phyloP scores from a whole-genome alignment of 345 rosid species.

The Lepidium didymum region DNA sequence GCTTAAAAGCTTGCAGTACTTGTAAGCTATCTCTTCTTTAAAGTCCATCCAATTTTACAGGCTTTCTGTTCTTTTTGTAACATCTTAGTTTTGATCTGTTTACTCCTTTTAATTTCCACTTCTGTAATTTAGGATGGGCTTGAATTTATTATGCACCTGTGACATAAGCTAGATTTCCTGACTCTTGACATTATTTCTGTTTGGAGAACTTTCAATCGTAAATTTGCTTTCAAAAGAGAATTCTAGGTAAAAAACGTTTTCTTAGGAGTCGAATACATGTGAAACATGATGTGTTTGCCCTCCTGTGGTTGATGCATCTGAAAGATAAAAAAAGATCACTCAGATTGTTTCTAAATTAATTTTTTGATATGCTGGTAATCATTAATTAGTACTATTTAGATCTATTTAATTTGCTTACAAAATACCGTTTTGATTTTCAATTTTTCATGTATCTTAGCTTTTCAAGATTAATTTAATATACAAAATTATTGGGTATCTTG shows the following conservation, averaged over 20 bases:
- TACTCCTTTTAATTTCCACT: no score
- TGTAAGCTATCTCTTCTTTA: conserved; percentile 42
- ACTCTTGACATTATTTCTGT: background rate
- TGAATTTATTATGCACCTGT: background rate
- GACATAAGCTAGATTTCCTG: background rate
- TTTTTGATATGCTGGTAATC: background rate
- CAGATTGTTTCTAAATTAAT: background rate
- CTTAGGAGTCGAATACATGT: background rate
- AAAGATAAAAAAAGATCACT: background rate
- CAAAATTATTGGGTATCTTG: background rate
- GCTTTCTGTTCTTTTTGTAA: background rate
- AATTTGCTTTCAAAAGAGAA: background rate
- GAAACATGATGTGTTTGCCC: no score
- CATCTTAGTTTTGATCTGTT: no score
- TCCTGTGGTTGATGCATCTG: background rate
- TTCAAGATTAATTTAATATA: background rate
- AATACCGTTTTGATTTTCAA: background rate
- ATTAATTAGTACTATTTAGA: background rate
- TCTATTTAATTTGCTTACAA: background rate
- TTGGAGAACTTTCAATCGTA: background rate
- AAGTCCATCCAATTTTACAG: background rate
- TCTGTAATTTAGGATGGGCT: background rate
- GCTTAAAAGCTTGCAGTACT: conserved; percentile 63
- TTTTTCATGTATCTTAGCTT: conserved; percentile 3
- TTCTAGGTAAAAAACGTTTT: background rate